Percentiles rank a stretch among this genome's conserved stretches.
phyloP scores from a whole-genome alignment of 768 basidiomycete species.

The Lepiota subincarnata region DNA sequence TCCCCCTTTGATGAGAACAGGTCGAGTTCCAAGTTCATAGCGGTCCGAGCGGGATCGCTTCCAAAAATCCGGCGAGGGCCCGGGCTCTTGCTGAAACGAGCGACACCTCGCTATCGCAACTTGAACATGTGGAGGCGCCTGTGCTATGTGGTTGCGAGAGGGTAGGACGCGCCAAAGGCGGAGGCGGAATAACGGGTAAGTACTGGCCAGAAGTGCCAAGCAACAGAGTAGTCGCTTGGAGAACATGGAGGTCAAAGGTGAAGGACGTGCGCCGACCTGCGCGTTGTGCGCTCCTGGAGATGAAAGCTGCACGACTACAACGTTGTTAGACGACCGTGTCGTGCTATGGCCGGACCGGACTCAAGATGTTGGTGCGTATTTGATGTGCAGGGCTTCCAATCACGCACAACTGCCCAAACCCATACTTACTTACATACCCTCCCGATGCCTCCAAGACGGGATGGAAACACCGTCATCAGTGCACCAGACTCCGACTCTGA shows the following conservation, averaged over 20 bases:
- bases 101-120: slow-evolving; percentile 40
- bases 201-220: background rate
- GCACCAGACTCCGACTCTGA: slow-evolving; percentile 71
- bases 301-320: slow-evolving; percentile 9
- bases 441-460: slow-evolving; percentile 32
- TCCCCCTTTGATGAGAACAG: slow-evolving; percentile 68
- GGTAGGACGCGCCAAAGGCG: background rate
- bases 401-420: background rate
- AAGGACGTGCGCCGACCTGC: background rate
- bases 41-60: slow-evolving; percentile 57
- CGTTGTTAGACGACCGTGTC: slow-evolving; percentile 6
- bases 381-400: background rate
- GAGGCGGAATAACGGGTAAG: background rate
- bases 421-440: background rate
- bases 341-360: background rate
- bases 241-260: slow-evolving; percentile 9
- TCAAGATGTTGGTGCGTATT: slow-evolving; percentile 8
- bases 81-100: slow-evolving; percentile 35
- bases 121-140: slow-evolving; percentile 20
- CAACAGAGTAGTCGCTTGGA: slow-evolving; percentile 1
- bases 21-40: slow-evolving; percentile 57
- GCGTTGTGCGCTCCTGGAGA: background rate
- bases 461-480: slow-evolving; percentile 36
- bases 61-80: slow-evolving; percentile 43
- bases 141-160: background rate